These are phyloP conservation scores for Hyaloperonospora brassicae DNA, from an alignment of 352 stramenopile genomes.

Conservation along the genomic window DNA sequence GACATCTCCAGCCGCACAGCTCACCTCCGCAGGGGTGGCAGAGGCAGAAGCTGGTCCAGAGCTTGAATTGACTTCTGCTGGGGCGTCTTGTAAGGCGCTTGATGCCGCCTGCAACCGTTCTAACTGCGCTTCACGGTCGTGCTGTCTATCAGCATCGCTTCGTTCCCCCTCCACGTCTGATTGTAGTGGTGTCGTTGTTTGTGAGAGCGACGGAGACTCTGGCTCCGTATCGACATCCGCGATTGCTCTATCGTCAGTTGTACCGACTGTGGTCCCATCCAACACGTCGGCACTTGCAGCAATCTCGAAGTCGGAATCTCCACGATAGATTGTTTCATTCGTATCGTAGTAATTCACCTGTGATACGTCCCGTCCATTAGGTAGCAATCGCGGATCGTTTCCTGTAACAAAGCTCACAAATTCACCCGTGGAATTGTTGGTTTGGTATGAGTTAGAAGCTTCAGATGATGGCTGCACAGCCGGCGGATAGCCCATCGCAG, in stretches of 20 bases:
- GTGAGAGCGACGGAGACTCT: conserved; percentile 50
- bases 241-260: conserved; percentile 11
- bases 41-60: background rate
- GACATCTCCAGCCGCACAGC: conserved; percentile 15
- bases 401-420: conserved; percentile 44
- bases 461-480: conserved; percentile 10
- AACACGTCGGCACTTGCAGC: conserved; percentile 14
- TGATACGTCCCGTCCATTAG: conserved; percentile 25
- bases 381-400: conserved; percentile 43
- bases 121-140: conserved; percentile 28
- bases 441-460: conserved; percentile 15
- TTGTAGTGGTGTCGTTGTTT: conserved; percentile 56
- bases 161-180: conserved; percentile 57
- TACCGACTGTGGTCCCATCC: background rate
- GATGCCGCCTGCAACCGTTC: conserved; percentile 26
- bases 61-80: conserved; percentile 6
- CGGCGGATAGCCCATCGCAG: conserved; percentile 18
- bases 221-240: conserved; percentile 56
- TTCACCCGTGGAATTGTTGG: conserved; percentile 15
- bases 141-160: conserved; percentile 14
- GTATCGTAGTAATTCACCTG: conserved; percentile 62
- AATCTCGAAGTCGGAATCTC: conserved; percentile 44
- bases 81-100: conserved; percentile 20
- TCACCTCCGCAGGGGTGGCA: conserved; percentile 21
- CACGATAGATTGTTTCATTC: conserved; percentile 57